phyloP scores from a whole-genome alignment of 2,329 filamentous ascomycete genomes.

The Penicillium sclerotigenum region DNA sequence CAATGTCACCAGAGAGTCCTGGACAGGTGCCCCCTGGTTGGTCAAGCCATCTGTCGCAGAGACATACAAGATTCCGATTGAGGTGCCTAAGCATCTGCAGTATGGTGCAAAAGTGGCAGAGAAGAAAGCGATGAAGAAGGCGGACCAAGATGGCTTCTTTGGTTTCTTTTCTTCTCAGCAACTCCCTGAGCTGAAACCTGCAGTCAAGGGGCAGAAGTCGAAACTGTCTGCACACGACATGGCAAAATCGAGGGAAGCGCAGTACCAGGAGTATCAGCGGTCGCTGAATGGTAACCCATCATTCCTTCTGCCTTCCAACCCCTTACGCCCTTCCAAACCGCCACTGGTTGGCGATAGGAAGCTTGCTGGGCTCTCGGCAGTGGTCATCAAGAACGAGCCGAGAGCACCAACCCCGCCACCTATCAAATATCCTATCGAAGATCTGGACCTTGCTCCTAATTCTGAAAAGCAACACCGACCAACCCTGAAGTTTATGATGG shows the following conservation, averaged over 20 bases:
- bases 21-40: conserved; percentile 95
- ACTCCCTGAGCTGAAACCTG: conserved; percentile 70
- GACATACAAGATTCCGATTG: conserved; percentile 80
- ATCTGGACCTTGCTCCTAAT: conserved; percentile 73
- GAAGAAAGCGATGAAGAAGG: conserved; percentile 68
- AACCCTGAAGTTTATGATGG: conserved; percentile 71
- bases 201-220: conserved; percentile 65
- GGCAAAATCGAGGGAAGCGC: conserved; percentile 45
- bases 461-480: conserved; percentile 65
- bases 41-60: conserved; percentile 83
- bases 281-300: conserved; percentile 45
- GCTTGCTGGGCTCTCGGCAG: conserved; percentile 28
- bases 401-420: conserved; percentile 66
- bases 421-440: conserved; percentile 94
- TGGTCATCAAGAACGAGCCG: conserved; percentile 48
- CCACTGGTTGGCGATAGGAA: conserved; percentile 35
- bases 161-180: conserved; percentile 54
- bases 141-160: conserved; percentile 49
- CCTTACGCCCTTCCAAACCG: conserved; percentile 32
- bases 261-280: conserved; percentile 49
- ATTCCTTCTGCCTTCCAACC: conserved; percentile 35
- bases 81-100: conserved; percentile 76
- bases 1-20: conserved; percentile 84
- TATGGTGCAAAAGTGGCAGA: conserved; percentile 77
- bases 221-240: conserved; percentile 51